A percentile compares a stretch with the other conserved stretches of the same genome.
Evolutionary conservation across 768 basidiomycete genomes (phyloP).

Genomic region (Panus rudis): DNA sequence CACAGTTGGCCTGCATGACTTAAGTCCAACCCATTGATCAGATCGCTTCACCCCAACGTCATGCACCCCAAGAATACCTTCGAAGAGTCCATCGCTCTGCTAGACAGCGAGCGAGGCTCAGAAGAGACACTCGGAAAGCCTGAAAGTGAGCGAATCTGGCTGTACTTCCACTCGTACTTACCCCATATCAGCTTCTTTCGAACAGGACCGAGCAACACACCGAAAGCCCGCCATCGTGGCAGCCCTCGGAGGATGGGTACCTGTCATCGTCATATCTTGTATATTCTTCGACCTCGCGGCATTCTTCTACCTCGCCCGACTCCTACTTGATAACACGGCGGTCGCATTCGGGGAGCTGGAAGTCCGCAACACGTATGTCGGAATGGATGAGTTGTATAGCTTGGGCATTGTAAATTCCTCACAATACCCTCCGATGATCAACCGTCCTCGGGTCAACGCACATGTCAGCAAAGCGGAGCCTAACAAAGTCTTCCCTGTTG

Average conservation of each 20-base stretch:
- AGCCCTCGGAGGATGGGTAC: too few species aligned
- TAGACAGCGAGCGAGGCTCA: not conserved
- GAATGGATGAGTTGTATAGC: slow-evolving; percentile 20
- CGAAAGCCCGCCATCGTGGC: too few species aligned
- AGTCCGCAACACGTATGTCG: slow-evolving; percentile 17
- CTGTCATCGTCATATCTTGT: too few species aligned
- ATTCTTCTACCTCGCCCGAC: slow-evolving; percentile 11
- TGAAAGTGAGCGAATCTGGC: too few species aligned
- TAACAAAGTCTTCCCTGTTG: slow-evolving; percentile 14
- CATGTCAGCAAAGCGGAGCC: slow-evolving; percentile 16
- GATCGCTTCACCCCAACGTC: too few species aligned
- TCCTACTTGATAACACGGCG: not conserved
- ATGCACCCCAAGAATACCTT: too few species aligned
- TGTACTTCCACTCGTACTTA: too few species aligned
- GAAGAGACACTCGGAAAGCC: too few species aligned
- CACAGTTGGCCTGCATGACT: too few species aligned
- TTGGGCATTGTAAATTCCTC: slow-evolving; percentile 14
- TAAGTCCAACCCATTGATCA: too few species aligned
- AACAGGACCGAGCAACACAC: too few species aligned
- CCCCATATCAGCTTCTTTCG: too few species aligned
- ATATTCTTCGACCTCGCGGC: slow-evolving; percentile 11
- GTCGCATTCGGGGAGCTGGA: slow-evolving; percentile 7
- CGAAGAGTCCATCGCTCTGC: slow-evolving; percentile 7
- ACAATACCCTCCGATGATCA: slow-evolving; percentile 13
- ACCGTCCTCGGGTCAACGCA: slow-evolving; percentile 15